phyloP scores from a whole-genome alignment of 2,329 filamentous ascomycete genomes.

The Sporothrix dimorphospora region DNA sequence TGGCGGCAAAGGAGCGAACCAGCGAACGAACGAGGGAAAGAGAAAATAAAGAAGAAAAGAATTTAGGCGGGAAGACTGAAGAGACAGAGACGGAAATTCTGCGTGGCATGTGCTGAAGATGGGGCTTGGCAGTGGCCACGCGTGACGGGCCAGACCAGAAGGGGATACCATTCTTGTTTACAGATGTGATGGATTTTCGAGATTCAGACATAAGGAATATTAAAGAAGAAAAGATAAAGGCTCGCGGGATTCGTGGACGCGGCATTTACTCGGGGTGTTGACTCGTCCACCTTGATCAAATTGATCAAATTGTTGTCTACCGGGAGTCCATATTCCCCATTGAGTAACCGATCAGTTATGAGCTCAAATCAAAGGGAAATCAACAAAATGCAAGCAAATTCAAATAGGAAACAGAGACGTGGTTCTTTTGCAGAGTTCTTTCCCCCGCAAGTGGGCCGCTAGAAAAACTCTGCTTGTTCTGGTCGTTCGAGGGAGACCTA shows the following conservation, averaged over 20 bases:
- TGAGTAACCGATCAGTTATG: not conserved
- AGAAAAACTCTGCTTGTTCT: not conserved
- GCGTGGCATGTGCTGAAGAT: conserved; percentile 9
- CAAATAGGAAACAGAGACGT: no score
- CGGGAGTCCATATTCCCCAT: not conserved
- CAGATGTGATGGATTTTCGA: no score
- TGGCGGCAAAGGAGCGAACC: not conserved
- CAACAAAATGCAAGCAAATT: no score
- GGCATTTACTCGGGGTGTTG: no score
- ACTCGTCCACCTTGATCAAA: no score
- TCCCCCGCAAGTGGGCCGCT: not conserved
- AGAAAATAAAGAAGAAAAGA: not conserved
- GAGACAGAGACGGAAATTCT: not conserved
- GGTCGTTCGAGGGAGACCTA: no score
- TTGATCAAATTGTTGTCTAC: no score
- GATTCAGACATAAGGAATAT: no score
- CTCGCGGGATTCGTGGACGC: not conserved
- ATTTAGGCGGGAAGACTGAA: no score
- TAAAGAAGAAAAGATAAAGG: not conserved
- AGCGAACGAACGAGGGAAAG: not conserved
- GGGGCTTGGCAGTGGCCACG: conserved; percentile 7
- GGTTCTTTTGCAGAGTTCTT: no score
- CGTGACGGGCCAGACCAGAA: not conserved
- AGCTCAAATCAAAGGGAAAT: not conserved
- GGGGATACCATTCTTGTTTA: no score